A percentile compares a stretch with the other conserved stretches of the same genome.
These are phyloP conservation scores for Ustanciosporium gigantosporum DNA, from an alignment of 1,284 basidiomycete species.

Conservation along the genomic window DNA sequence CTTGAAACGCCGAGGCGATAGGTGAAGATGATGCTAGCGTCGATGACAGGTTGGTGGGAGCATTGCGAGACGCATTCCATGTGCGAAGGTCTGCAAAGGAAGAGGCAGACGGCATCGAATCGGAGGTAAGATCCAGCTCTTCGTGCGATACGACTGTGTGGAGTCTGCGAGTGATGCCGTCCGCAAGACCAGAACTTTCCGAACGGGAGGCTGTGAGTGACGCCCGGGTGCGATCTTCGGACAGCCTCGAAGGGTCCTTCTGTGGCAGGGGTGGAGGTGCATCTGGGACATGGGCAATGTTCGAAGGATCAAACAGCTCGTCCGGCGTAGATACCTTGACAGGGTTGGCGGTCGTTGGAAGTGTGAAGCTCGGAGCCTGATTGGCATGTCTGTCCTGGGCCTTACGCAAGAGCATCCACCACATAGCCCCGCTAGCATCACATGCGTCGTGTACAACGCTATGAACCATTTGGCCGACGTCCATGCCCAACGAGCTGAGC, in stretches of 20 bases:
- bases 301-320: not conserved
- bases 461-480: slow-evolving; percentile 91
- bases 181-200: slow-evolving; percentile 12
- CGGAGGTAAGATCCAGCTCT: slow-evolving; percentile 6
- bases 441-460: slow-evolving; percentile 89
- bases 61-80: not conserved
- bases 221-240: slow-evolving; percentile 5
- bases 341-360: not conserved
- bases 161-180: slow-evolving; percentile 12
- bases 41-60: not conserved
- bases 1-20: not conserved
- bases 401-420: slow-evolving; percentile 92
- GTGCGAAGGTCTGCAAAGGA: slow-evolving; percentile 1
- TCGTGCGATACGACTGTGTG: slow-evolving; percentile 38
- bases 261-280: slow-evolving; percentile 2
- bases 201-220: slow-evolving; percentile 12
- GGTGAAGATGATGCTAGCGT: not conserved
- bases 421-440: slow-evolving; percentile 84
- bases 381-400: slow-evolving; percentile 67
- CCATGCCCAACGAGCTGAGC: slow-evolving; percentile 79
- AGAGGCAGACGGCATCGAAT: not conserved
- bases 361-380: not conserved
- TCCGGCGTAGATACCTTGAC: not conserved
- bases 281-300: slow-evolving; percentile 15
- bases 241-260: slow-evolving; percentile 11